Base-by-base conservation (phyloP, 2,329 filamentous ascomycete genomes). In the Calycina marina region DNA sequence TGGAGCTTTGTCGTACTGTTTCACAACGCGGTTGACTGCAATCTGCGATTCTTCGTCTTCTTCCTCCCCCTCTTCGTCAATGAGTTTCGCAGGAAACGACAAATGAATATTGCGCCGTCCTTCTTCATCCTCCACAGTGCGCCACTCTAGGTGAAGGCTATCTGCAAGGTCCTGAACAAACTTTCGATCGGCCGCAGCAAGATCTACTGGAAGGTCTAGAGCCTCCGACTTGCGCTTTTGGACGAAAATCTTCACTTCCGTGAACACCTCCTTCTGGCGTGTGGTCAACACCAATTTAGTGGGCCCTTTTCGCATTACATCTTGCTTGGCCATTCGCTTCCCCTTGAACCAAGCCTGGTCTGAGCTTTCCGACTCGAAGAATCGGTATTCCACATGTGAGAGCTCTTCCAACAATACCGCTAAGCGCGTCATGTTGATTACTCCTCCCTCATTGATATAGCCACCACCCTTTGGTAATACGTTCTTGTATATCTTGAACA, bases 401-500 rank as follows among this genome's bases (percentile, higher is more conserved):
- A 98, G 64, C 52, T 92, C 83, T 18, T 85, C 73, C 27, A 98
- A 62, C 28, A 98, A 68, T 30, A 80, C 60, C 31, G 72, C 71
- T 38, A 98, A 62, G 35, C 90, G 73, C 40, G 77, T 60, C 52
- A 98, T 63, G 52, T 96, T 92, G 56, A 98, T 93, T 28, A 81
- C 76, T 49, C 90, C 92, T 34, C 80, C 75, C 54, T 98, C 85
- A 56, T 98, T 98, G 58, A 98, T 88, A 55, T 96, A 98, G 4
- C 90, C 90, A 35, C 83, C 81, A 48, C 84, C 78, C 51, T 78
- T 75, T 5, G 86, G 86, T 38, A 98, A 63, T 22, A 93, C 75
- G 29, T 78, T 69, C 58, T 96, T 96, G 66, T 98, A 98, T 38
- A 93, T 75, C 51, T 80, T 79, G 56, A 98, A 98, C 90, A 98